Base-by-base conservation (phyloP, 805 yeast species). In the Candida broadrunensis region DNA sequence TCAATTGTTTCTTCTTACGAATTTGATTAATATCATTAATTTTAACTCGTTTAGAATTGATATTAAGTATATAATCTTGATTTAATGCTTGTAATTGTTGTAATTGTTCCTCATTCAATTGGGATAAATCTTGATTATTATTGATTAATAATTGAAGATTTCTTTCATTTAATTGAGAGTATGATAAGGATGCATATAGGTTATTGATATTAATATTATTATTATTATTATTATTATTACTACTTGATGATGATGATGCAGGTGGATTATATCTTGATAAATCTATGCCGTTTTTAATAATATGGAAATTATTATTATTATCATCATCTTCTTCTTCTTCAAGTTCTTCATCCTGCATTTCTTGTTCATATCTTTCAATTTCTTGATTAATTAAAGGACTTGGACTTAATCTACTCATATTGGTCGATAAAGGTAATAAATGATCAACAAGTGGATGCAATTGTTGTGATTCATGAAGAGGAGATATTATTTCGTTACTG, bases 1-100 rank as follows among this genome's bases (percentile, higher is more conserved):
- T 67, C 4, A 49, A 23, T 55, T 80, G 81, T 36, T 68, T 51
- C 24, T 54, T 55, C 46, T 72, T 67, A 18, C 88, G 56, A 18
- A 59, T 60, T 11, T 38, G 45, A 35, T 73, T 67, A 13, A 78
- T 41, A 4, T 71, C 76, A 5, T 73, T 74, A 7, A 77, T 59
- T 34, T 56, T 61, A 37, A 56, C 58, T 33, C 75, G 53, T 49
- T 80, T 78, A 35, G 57, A 58, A 2, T 50, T 43, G 2, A 72
- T 48, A 19, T 58, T 58, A 1, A 33, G 26, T 11, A 37, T 20
- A 24, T 55, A 51, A 1, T 47, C 50, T 13, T 52, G 53, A 3
- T 70, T 42, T 13, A 56, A 30, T 11, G 48, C 57, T 12, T 59
- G 56, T 18, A 62, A 48, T 13, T 57, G 38, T 18, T 56, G 39